These are phyloP conservation scores for Oehlia diaphana DNA, from an alignment of 192 early-diverging fungal species.

Conservation along the genomic window DNA sequence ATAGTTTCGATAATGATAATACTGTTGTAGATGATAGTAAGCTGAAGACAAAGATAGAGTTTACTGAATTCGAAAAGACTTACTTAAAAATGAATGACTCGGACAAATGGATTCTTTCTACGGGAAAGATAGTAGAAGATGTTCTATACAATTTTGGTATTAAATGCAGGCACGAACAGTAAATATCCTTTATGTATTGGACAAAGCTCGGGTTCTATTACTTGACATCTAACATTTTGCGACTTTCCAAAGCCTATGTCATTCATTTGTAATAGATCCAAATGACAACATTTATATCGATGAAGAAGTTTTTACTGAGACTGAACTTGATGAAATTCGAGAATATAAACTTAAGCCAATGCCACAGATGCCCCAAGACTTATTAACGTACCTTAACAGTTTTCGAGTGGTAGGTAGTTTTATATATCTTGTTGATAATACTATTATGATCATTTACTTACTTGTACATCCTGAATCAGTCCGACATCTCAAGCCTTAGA, in stretches of 20 bases:
- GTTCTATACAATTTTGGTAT: not conserved
- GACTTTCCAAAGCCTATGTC: not conserved
- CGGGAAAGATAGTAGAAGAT: conserved; percentile 33
- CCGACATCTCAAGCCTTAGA: not conserved
- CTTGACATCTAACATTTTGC: not conserved
- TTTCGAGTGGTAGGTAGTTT: not conserved
- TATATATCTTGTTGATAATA: conserved; percentile 15
- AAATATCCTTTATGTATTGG: not conserved
- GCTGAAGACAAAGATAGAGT: too few relatives aligned
- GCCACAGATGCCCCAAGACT: too few relatives aligned
- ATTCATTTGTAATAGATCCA: not conserved
- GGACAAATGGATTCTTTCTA: conserved; percentile 29
- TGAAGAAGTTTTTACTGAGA: conserved; percentile 29
- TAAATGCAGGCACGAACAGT: conserved; percentile 13
- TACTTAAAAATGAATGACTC: conserved; percentile 27
- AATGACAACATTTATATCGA: conserved; percentile 30
- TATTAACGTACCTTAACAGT: too few relatives aligned
- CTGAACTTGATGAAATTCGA: conserved; percentile 2
- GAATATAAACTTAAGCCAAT: too few relatives aligned
- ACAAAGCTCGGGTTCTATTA: not conserved
- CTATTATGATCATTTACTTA: conserved; percentile 21
- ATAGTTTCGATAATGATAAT: too few relatives aligned
- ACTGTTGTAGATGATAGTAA: too few relatives aligned
- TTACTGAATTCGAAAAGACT: not conserved
- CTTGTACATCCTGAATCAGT: conserved; percentile 11